Percentiles rank a stretch among this genome's conserved stretches.
Evolutionary conservation across 495 filamentous ascomycete species (phyloP).

Genomic region (Penicillium robsamsonii): DNA sequence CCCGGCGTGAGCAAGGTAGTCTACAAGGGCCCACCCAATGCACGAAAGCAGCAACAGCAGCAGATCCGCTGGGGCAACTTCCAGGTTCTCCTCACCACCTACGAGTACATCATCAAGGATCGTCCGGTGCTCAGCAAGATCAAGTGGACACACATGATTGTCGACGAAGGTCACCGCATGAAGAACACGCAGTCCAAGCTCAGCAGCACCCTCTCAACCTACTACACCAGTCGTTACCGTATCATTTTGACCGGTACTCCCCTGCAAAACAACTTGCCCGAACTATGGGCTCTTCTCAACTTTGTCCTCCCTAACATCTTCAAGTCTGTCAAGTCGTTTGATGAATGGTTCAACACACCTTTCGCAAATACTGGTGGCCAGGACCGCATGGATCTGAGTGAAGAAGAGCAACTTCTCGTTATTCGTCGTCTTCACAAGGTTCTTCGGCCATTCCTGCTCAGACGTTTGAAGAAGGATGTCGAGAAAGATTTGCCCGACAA

Average conservation of each 20-base stretch:
- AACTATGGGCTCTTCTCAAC: conserved; percentile 96
- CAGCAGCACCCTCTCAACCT: conserved; percentile 88
- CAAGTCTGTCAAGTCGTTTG: conserved; percentile 98
- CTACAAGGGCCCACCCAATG: conserved; percentile 91
- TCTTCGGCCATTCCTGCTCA: conserved; percentile 91
- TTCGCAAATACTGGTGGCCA: conserved; percentile 98
- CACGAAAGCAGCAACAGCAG: conserved; percentile 86
- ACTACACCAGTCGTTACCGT: conserved; percentile 91
- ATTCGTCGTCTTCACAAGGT: conserved; percentile 99
- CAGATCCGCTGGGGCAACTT: conserved; percentile 93
- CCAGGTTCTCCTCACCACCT: conserved; percentile 94
- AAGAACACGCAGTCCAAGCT: conserved; percentile 98
- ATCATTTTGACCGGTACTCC: conserved; percentile 97
- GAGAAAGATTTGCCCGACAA: conserved; percentile 98
- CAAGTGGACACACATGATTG: conserved; percentile 99
- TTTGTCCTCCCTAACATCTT: conserved; percentile 98
- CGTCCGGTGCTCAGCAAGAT: conserved; percentile 91
- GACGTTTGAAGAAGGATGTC: conserved; percentile 98
- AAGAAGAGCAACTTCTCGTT: conserved; percentile 98
- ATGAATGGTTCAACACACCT: conserved; percentile 99
- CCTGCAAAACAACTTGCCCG: conserved; percentile 93
- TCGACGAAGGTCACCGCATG: conserved; percentile 99
- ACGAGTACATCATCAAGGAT: conserved; percentile 99
- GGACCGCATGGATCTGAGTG: conserved; percentile 96
- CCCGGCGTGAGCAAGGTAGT: conserved; percentile 81